phyloP scores from a whole-genome alignment of 495 filamentous ascomycete species.

The Penicillium malachiteum region DNA sequence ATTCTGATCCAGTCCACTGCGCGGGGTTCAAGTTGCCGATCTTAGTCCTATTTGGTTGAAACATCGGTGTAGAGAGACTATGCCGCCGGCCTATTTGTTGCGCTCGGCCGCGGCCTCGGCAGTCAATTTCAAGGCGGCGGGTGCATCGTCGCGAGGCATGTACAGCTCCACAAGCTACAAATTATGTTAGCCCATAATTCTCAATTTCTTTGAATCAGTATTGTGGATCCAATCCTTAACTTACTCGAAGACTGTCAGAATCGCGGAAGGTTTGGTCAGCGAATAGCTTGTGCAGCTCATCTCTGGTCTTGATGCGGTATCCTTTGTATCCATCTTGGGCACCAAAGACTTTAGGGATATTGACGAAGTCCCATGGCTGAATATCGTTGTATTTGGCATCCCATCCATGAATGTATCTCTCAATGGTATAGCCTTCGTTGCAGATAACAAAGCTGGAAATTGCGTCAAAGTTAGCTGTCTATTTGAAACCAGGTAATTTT shows the following conservation, averaged over 20 bases:
- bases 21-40: background rate
- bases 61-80: background rate
- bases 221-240: background rate
- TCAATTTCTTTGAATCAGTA: background rate
- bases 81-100: constrained; percentile 50
- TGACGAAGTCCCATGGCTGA: constrained; percentile 66
- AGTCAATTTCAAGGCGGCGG: constrained; percentile 62
- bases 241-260: constrained; percentile 45
- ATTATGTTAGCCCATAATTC: constrained; percentile 19
- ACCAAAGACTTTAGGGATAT: constrained; percentile 68
- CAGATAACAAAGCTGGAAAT: constrained; percentile 56
- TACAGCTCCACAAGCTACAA: constrained; percentile 80
- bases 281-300: constrained; percentile 68
- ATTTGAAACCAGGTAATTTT: background rate
- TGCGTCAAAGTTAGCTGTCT: background rate
- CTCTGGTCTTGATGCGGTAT: constrained; percentile 68
- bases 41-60: background rate
- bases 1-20: background rate
- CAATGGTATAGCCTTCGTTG: constrained; percentile 59
- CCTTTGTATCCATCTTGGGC: constrained; percentile 58
- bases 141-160: constrained; percentile 80
- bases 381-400: constrained; percentile 80
- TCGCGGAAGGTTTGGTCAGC: constrained; percentile 61
- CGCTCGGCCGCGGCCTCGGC: constrained; percentile 65
- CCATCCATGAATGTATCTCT: constrained; percentile 60